Conservation (phyloP, 768 basidiomycete species). For the Rubroboletus pulcherrimus region DNA sequence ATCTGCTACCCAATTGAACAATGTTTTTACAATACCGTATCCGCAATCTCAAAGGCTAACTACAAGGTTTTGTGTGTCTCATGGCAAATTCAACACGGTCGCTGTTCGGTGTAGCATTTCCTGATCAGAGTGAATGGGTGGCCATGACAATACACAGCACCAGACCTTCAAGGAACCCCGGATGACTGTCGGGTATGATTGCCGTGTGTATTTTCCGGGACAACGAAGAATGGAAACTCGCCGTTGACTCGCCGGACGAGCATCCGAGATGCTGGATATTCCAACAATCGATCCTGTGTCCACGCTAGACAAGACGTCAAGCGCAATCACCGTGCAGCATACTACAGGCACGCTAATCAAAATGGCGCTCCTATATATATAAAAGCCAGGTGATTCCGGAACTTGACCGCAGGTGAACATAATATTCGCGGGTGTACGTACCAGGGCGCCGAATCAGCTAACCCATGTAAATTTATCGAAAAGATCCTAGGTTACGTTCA, state of each 20-base stretch:
- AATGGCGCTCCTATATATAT: neutral
- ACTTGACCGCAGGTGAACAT: neutral
- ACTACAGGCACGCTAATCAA: neutral
- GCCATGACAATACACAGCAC: conserved; percentile 17
- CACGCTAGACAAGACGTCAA: neutral
- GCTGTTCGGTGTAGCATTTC: conserved; percentile 3
- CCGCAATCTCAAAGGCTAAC: conserved; percentile 29
- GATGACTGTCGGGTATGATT: neutral
- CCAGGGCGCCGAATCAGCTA: neutral
- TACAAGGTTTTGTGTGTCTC: conserved; percentile 25
- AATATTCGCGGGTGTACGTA: neutral
- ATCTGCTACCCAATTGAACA: conserved; percentile 38
- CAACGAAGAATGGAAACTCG: neutral
- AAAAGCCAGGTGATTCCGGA: neutral
- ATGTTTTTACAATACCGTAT: conserved; percentile 36
- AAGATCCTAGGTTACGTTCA: no score
- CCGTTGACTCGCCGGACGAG: neutral
- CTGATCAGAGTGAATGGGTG: conserved; percentile 13
- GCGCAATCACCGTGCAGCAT: neutral
- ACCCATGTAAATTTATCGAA: neutral
- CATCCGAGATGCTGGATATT: neutral
- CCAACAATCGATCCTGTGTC: neutral
- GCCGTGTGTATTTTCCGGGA: neutral
- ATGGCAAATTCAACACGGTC: conserved; percentile 4
- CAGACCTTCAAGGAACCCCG: neutral